Percentiles rank a stretch among this genome's conserved stretches.
Conservation (phyloP, 2,329 filamentous ascomycete species). For the Alternaria postmessia region DNA sequence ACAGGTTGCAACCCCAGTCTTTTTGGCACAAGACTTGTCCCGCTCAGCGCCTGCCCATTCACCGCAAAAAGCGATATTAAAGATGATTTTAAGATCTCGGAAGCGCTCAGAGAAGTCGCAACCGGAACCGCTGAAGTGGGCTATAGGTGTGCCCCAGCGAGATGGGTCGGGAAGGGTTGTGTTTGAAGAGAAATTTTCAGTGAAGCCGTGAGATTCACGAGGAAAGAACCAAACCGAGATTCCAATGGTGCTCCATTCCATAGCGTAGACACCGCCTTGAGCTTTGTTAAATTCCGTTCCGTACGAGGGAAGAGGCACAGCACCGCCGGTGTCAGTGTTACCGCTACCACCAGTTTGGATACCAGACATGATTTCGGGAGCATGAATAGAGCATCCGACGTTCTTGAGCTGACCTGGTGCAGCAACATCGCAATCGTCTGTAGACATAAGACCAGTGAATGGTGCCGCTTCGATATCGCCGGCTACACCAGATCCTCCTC, state of each 20-base stretch:
- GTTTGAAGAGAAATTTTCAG: constrained; percentile 3
- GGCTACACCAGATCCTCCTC: not conserved
- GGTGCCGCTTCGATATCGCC: not conserved
- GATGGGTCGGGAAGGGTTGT: constrained; percentile 23
- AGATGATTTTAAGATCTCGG: constrained; percentile 46
- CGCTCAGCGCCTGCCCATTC: constrained; percentile 67
- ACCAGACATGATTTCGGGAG: not conserved
- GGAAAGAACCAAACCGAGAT: constrained; percentile 57
- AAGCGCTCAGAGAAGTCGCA: constrained; percentile 57
- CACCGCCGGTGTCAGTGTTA: not conserved
- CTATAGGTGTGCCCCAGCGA: constrained; percentile 39
- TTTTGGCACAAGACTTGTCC: constrained; percentile 47
- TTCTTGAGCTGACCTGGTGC: constrained; percentile 37
- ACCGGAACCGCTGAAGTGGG: constrained; percentile 49
- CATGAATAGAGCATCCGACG: constrained; percentile 43
- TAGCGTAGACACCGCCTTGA: constrained; percentile 53
- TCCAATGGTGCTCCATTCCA: constrained; percentile 47
- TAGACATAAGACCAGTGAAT: constrained; percentile 57
- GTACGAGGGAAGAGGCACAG: constrained; percentile 38
- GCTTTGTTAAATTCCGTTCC: constrained; percentile 45
- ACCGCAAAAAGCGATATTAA: constrained; percentile 63
- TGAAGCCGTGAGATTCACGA: constrained; percentile 18
- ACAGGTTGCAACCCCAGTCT: constrained; percentile 59
- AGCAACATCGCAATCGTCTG: constrained; percentile 57
- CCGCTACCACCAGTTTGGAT: not conserved